Base-by-base conservation (phyloP, 2,329 filamentous ascomycete genomes). In the Pseudogymnoascus sp. region DNA sequence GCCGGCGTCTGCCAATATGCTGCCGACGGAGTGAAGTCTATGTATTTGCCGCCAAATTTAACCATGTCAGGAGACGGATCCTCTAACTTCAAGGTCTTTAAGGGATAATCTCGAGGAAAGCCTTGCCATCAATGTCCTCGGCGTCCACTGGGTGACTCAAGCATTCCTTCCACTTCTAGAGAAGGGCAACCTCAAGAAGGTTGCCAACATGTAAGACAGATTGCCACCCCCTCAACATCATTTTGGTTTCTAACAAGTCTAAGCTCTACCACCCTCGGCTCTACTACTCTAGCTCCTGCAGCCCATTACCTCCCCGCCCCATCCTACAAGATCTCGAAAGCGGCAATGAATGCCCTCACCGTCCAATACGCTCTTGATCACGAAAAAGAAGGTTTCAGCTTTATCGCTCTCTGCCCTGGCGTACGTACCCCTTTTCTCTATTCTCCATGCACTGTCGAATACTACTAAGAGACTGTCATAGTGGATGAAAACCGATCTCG, bases 401-500 rank as follows among this genome's bases (percentile, higher is more conserved):
- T 80, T 59, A 62, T 79, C 8, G 70, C 73, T 0, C 42, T 81
- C 4, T 75, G 69, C 22, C 80, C 80, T 5, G 80, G 79, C 1
- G 78, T 80, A 73, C 60, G 76, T 65, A 6, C 33, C 23, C 11
- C 12, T 63, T 22, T 63, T 22, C 62, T 28, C n/a, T 5, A 38
- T 22, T 9, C 62, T 8, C 22, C 60, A 30, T 23, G n/a, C 4
- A 19, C 16, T 33, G 60, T 14, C 23, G 14, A 61, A 64, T 67
- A 38, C 64, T 60, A 63, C n/a, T 60, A 30, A 61, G 4, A n/a
- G 12, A 30, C 14, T 30, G 35, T 38, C 58, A 11, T 61, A 79
- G 77, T 82, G 78, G 78, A 64, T 80, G 1, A 73, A 73, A 61
- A 81, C 78, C 0, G 77, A 80, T 19, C 65, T 80, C 19, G 78